Evolutionary conservation across 768 basidiomycete genomes (phyloP), one percentile per base, ranked within the genome.

Genomic region (Termitomyces sp.): DNA sequence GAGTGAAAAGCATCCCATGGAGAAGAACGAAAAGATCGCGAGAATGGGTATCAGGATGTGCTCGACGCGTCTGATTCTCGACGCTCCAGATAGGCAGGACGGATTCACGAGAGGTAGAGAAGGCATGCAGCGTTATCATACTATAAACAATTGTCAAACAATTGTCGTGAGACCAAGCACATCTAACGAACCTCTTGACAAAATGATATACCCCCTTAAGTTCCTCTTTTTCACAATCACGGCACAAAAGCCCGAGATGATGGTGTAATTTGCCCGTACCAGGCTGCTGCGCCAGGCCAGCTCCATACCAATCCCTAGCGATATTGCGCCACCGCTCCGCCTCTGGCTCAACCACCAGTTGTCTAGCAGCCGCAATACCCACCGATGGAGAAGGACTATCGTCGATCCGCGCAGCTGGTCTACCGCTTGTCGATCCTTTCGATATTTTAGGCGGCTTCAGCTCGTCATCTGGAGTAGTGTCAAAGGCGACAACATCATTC

Each of bases 1-100:
- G 87, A 14, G 97, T 98, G 72, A 98, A 98, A 1, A 99, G 78
- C 93, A 98, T 95, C 26, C 97, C 95, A 56, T 98, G 97, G 0
- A 99, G 75, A 11, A 93, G 82, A 32, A 98, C 83, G 60, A 98
- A 99, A 0, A 97, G 78, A 24, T 94, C 93, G 0, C 87, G 70
- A 0, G 78, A 79, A 2, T 73, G 75, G 5, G 89, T 56, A 60
- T 96, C 93, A 2, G 94, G 87, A 10, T 79, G 77, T 15, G 85
- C 80, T 2, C 93, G 86, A 17, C 85, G 81, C 7, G 83, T 76
- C 66, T 93, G 91, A 0, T 87, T 77, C 2, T 83, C 71, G 3
- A 77, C 76, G 7, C 93, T 89, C 87, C 95, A 98, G n/a, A 98
- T 72, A 0, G 87, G 85, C 3, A 96, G 77, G 12, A 98, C 77